Conservation (phyloP, 2,329 filamentous ascomycete species). For the Aspergillus costaricaensis region DNA sequence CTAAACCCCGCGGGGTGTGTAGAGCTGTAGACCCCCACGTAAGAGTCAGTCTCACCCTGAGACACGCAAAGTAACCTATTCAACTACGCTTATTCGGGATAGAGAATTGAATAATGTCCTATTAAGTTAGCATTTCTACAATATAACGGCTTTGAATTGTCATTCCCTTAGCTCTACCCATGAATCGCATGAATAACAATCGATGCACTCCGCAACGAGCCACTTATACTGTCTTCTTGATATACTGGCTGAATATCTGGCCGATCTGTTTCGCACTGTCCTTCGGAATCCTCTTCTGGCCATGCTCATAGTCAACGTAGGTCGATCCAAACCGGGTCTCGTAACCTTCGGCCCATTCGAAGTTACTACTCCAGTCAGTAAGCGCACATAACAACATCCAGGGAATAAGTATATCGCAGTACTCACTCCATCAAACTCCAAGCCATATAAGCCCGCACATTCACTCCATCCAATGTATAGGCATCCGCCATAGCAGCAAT, state of each 20-base stretch:
- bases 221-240: slow-evolving; percentile 54
- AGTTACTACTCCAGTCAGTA: slow-evolving; percentile 58
- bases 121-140: no score
- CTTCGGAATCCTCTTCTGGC: slow-evolving; percentile 79
- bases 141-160: no score
- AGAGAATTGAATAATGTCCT: no score
- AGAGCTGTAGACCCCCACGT: no score
- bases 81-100: no score
- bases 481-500: slow-evolving; percentile 75
- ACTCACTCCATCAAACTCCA: slow-evolving; percentile 80
- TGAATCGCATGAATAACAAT: no score
- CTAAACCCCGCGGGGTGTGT: no score
- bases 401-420: background rate
- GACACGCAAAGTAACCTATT: no score
- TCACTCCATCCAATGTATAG: slow-evolving; percentile 69
- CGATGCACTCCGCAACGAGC: no score
- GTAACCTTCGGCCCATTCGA: slow-evolving; percentile 91
- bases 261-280: slow-evolving; percentile 75
- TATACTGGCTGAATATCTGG: slow-evolving; percentile 69
- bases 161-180: no score
- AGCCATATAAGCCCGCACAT: slow-evolving; percentile 78
- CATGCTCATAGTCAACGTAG: slow-evolving; percentile 77
- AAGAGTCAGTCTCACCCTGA: no score
- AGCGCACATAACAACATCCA: background rate
- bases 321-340: slow-evolving; percentile 83